Base-by-base conservation (phyloP, 202 grass and related monocot species). In the Panicum virgatum region DNA sequence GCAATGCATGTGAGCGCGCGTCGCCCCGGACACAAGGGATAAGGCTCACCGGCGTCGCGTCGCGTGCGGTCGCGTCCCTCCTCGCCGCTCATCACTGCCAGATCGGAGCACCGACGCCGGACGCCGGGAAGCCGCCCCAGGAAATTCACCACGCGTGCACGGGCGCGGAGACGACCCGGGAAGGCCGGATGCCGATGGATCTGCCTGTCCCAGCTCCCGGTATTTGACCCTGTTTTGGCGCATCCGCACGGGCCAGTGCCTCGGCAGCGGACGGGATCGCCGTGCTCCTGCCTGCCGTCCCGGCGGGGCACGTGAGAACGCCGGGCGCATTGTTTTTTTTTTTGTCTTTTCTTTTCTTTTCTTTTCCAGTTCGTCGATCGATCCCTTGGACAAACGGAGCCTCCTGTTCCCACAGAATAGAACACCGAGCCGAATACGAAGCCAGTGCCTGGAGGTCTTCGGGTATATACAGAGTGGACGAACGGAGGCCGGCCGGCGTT, bases 201-300 rank as follows among this genome's bases (percentile, higher is more conserved):
- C 39, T 5, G 36, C 36, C 58, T 10, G 45, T 12, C 47, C 50
- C 59, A 30, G 2, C 29, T 30, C 29, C 29, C 2, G 29, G 29
- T 9, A 70, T n/a, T 70, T 71, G 82, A 76, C 70, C 82, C 70
- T 26, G 62, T 12, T 84, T 75, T 61, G 68, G 32, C 52, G 48
- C 63, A 50, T 82, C 85, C 39, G 54, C 45, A 18, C 62, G 47
- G 52, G 69, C n/a, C 71, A 52, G 60, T 70, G 60, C 69, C 77
- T 42, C 85, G 62, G 65, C 70, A 76, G 70, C 59, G 4, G 85
- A 76, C 14, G 42, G 64, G 51, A 30, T 67, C 64, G 20, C 44
- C 65, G 9, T 71, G 32, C 51, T 46, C 59, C 19, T 54, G 72
- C 43, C 59, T 40, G 30, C 30, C 26, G 34, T 8, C 7, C 7